These are phyloP conservation scores for Cylindrotheca closterium DNA, from an alignment of 108 stramenopile genomes.

Conservation along the genomic window DNA sequence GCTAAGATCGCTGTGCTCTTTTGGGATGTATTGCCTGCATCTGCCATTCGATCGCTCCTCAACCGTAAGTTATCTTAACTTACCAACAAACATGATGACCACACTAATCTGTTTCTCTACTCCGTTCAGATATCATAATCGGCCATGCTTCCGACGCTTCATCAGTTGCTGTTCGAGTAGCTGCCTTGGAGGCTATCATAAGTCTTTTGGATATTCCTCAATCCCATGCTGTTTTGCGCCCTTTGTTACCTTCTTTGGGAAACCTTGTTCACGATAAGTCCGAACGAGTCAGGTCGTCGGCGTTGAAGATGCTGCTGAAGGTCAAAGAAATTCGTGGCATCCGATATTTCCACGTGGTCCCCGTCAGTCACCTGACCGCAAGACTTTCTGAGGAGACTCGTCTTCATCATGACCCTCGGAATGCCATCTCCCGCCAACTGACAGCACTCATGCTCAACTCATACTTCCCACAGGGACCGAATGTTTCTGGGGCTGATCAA, in stretches of 20 bases:
- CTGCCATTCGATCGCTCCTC: conserved; percentile 77
- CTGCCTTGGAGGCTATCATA: conserved; percentile 74
- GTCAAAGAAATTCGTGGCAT: conserved; percentile 82
- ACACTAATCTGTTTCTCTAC: conserved; percentile 5
- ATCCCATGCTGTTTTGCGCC: conserved; percentile 84
- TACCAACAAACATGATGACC: background rate
- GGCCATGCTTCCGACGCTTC: conserved; percentile 84
- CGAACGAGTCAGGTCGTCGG: conserved; percentile 83
- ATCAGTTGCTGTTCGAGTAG: conserved; percentile 78
- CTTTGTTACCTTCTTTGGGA: conserved; percentile 81
- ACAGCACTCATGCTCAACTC: conserved; percentile 84
- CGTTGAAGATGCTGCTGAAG: conserved; percentile 76
- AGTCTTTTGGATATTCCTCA: conserved; percentile 72
- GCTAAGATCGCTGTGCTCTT: conserved; percentile 67
- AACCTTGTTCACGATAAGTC: conserved; percentile 92
- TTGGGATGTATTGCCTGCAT: conserved; percentile 87
- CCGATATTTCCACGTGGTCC: conserved; percentile 93
- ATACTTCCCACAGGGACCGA: conserved; percentile 82
- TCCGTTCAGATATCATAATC: conserved; percentile 60
- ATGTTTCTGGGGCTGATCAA: conserved; percentile 66
- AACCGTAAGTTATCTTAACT: conserved; percentile 46
- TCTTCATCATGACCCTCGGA: conserved; percentile 39
- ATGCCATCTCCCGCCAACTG: conserved; percentile 65
- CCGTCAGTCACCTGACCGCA: conserved; percentile 79
- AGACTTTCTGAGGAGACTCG: conserved; percentile 72